Evolutionary conservation across 1,284 basidiomycete genomes (phyloP).

Genomic region (Ceratobasidium theobromae): DNA sequence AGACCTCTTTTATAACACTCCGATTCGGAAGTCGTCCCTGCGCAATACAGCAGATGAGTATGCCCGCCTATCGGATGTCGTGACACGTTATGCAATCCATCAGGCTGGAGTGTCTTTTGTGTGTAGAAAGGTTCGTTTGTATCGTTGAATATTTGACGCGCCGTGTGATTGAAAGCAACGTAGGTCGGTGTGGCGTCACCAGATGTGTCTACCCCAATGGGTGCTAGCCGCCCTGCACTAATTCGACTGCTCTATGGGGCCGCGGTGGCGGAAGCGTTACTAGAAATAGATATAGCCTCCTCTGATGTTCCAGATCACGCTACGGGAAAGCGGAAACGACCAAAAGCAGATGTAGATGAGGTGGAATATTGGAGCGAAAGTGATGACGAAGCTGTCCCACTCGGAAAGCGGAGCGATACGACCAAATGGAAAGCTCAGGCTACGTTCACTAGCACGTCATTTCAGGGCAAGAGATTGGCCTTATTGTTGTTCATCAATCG

Average conservation of each 20-base stretch:
- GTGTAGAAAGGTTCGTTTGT: conserved; percentile 78
- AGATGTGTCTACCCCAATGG: conserved; percentile 81
- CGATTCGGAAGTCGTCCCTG: conserved; percentile 83
- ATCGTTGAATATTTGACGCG: neutral
- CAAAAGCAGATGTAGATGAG: conserved; percentile 43
- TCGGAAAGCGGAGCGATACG: conserved; percentile 37
- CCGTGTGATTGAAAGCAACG: neutral
- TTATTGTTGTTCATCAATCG: conserved; percentile 98
- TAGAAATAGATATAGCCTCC: conserved; percentile 51
- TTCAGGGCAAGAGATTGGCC: conserved; percentile 81
- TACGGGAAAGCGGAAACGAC: conserved; percentile 32
- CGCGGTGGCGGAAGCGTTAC: conserved; percentile 77
- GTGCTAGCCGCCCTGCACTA: conserved; percentile 65
- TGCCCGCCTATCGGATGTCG: conserved; percentile 84
- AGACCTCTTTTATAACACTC: conserved; percentile 94
- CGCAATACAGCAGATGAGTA: conserved; percentile 91
- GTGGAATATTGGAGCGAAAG: conserved; percentile 38
- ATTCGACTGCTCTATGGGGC: conserved; percentile 85
- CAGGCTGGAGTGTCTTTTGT: conserved; percentile 86
- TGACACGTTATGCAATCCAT: conserved; percentile 94
- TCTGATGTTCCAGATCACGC: conserved; percentile 15
- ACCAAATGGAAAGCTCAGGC: conserved; percentile 66
- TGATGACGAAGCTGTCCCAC: conserved; percentile 39
- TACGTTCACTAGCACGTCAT: conserved; percentile 86
- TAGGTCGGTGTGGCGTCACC: conserved; percentile 71